phyloP scores from a whole-genome alignment of 148 eudicot genomes.

The Limonium bicolor region DNA sequence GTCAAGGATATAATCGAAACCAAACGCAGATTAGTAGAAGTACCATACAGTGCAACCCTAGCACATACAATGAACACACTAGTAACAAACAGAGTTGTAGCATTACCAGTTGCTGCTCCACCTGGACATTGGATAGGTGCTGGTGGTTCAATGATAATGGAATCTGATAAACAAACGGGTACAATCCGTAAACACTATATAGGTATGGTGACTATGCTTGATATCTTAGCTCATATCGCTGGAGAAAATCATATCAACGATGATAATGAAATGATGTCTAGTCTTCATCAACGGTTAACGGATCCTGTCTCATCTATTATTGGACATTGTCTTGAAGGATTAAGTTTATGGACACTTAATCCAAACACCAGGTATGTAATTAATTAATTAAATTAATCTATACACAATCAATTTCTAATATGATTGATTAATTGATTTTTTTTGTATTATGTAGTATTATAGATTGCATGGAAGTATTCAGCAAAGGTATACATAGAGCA shows the following conservation, averaged over 20 bases:
- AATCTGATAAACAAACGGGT: conserved; percentile 74
- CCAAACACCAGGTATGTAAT: conserved; percentile 44
- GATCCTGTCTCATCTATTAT: conserved; percentile 70
- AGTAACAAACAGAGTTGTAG: conserved; percentile 59
- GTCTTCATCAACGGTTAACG: conserved; percentile 33
- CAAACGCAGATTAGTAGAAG: conserved; percentile 67
- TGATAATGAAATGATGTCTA: neutral
- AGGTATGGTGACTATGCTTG: conserved; percentile 92
- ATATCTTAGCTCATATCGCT: conserved; percentile 66
- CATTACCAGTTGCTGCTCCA: conserved; percentile 88
- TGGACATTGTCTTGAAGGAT: conserved; percentile 71
- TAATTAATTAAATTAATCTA: too few species aligned
- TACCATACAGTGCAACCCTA: conserved; percentile 70
- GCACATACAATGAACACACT: conserved; percentile 69
- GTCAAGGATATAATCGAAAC: conserved; percentile 38
- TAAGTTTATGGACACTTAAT: conserved; percentile 89
- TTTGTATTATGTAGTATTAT: conserved; percentile 28
- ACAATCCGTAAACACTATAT: conserved; percentile 68
- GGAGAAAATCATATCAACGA: too few species aligned
- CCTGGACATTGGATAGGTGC: conserved; percentile 98
- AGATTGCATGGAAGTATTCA: conserved; percentile 92
- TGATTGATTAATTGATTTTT: neutral
- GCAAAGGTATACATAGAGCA: conserved; percentile 86
- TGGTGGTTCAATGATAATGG: conserved; percentile 94
- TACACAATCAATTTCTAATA: neutral